Evolutionary conservation across 2,329 filamentous ascomycete genomes (phyloP).

Genomic region (Sclerotinia subarctica): DNA sequence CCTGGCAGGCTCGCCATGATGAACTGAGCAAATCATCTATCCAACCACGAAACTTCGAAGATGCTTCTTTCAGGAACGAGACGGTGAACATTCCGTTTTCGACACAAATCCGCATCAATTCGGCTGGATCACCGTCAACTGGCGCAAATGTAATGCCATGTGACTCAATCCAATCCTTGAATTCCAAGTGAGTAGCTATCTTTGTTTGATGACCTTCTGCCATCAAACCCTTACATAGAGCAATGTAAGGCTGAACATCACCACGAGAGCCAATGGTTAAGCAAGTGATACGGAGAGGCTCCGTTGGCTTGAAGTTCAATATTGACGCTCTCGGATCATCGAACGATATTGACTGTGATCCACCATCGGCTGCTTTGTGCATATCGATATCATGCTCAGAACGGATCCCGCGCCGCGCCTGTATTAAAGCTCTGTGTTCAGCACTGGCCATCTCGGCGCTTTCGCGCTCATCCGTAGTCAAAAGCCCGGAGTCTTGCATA

Average conservation of each 20-base stretch:
- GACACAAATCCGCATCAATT: slow-evolving; percentile 93
- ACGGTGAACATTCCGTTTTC: slow-evolving; percentile 97
- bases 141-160: slow-evolving; percentile 91
- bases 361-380: slow-evolving; percentile 48
- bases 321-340: slow-evolving; percentile 87
- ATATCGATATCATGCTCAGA: slow-evolving; percentile 50
- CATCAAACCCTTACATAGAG: slow-evolving; percentile 84
- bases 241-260: slow-evolving; percentile 97
- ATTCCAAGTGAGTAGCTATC: slow-evolving; percentile 91
- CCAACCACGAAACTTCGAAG: slow-evolving; percentile 87
- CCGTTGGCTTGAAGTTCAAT: slow-evolving; percentile 82
- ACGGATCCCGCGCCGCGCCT: slow-evolving; percentile 60
- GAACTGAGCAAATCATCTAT: slow-evolving; percentile 82
- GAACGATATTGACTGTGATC: slow-evolving; percentile 75
- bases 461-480: slow-evolving; percentile 66
- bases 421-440: slow-evolving; percentile 76
- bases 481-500: slow-evolving; percentile 64
- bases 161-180: slow-evolving; percentile 82
- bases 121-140: slow-evolving; percentile 85
- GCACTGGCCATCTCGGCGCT: slow-evolving; percentile 72
- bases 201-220: slow-evolving; percentile 81
- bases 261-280: slow-evolving; percentile 93
- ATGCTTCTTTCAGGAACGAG: slow-evolving; percentile 84
- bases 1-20: slow-evolving; percentile 80
- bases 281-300: slow-evolving; percentile 81